Evolutionary conservation across 805 yeast genomes (phyloP), one percentile per base, ranked within the genome.

Genomic region (Wickerhamiella sorbophila): DNA sequence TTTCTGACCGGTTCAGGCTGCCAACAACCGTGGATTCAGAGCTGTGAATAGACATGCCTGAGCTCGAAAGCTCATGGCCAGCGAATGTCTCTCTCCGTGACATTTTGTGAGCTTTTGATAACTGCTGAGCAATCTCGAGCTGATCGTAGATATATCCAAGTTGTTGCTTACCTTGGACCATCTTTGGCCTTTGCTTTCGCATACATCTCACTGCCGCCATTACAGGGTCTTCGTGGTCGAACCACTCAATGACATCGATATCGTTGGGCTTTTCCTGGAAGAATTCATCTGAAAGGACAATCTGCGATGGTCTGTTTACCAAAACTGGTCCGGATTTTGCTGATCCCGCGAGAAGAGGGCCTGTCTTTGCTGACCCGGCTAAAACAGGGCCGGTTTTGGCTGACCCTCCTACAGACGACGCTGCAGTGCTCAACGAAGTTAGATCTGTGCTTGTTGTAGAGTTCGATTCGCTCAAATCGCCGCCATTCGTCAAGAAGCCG

Each of bases 161-260:
- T 46, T 65, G 70, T 31, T 48, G 48, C 29, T 51, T 40, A n/a
- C 58, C 62, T 50, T 65, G 68, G 8, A 65, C 70, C 69, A 66
- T 65, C 24, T 59, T 59, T 33, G 61, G 56, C 29, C 70, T 50
- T 49, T 66, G 70, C 34, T 59, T 48, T 27, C 70, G 53, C 56
- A 65, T 58, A 21, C 49, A 43, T 14, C 57, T 45, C 3, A 65
- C 59, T 4, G 49, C 44, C 21, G 50, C 33, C 52, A 53, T 44
- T 10, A 53, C 54, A 2, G 51, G 50, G 40, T 52, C 56, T 10
- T 33, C 33, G 12, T 31, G 38, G 17, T 49, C 42, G 39, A 38
- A 48, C 52, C 55, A 48, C 20, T 41, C 36, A 27, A 47, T 16
- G 9, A 53, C 56, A 36, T 52, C 45, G 12, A 51, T 29, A 3